phyloP scores from a whole-genome alignment of 805 yeast genomes.

The Candida peoriensis region DNA sequence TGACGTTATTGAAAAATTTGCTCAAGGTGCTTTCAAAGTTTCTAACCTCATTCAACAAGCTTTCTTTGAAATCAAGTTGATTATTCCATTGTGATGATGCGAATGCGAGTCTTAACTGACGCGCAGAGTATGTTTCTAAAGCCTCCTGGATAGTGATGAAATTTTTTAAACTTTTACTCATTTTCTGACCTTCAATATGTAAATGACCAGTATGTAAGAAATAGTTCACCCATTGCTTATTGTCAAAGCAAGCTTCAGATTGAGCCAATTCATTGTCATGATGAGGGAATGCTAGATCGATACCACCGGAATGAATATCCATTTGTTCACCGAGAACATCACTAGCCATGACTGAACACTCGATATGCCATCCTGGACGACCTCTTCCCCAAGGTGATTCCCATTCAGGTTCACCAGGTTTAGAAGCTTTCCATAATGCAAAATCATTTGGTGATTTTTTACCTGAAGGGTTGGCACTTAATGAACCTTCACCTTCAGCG shows the following conservation, averaged over 20 bases:
- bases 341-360: slow-evolving; percentile 98
- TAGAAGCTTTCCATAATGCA: slow-evolving; percentile 94
- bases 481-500: slow-evolving; percentile 92
- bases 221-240: slow-evolving; percentile 94
- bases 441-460: slow-evolving; percentile 81
- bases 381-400: slow-evolving; percentile 95
- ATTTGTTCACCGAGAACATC: slow-evolving; percentile 77
- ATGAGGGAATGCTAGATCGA: slow-evolving; percentile 97
- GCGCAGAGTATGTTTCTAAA: slow-evolving; percentile 56
- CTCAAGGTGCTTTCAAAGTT: slow-evolving; percentile 67
- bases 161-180: slow-evolving; percentile 93
- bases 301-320: slow-evolving; percentile 96
- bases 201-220: slow-evolving; percentile 96
- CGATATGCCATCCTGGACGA: slow-evolving; percentile 99
- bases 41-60: slow-evolving; percentile 70
- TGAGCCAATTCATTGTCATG: slow-evolving; percentile 99
- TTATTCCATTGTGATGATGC: slow-evolving; percentile 90
- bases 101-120: slow-evolving; percentile 88
- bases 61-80: slow-evolving; percentile 87
- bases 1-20: slow-evolving; percentile 82
- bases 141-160: slow-evolving; percentile 95
- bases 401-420: slow-evolving; percentile 98
- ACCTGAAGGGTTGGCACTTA: slow-evolving; percentile 46
- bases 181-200: slow-evolving; percentile 97
- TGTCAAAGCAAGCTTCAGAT: slow-evolving; percentile 86